Evolutionary conservation across 2,329 filamentous ascomycete species (phyloP), one percentile per base, ranked within the genome.

Genomic region (Epichloe typhina): DNA sequence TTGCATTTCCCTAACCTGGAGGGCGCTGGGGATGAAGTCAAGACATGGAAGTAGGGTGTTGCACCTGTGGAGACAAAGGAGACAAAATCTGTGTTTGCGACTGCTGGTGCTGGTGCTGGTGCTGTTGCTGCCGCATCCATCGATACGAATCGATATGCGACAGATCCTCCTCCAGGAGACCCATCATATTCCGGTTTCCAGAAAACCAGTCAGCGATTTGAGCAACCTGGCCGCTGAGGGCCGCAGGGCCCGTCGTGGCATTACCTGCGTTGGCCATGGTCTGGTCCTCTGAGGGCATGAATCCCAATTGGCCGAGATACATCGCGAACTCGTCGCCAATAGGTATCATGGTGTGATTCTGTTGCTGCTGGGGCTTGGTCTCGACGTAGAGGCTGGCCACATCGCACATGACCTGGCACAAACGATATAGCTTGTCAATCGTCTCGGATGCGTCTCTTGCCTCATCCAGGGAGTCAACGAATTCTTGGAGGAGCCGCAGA

Each of bases 121-220:
- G 33, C 12, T 51, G 49, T 17, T 52, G 42, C 12, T 57, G 57
- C 45, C 62, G 60, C 54, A 63, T 62, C 66, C 66, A 69, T 11
- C 60, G 61, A 46, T 58, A 58, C n/a, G 64, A 61, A 43, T 67
- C 64, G 56, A 75, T 71, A 33, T 71, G 67, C 49, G 71, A 72
- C 51, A 75, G 54, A 43, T 84, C 80, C 52, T 83, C 77, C 59
- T 85, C 82, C 60, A 84, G 62, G 51, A 84, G 59, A 0, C 78
- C 79, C 69, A 84, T 74, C 68, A 85, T 77, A 57, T 83, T 80
- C 50, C 75, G 72, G 53, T 79, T 84, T 1, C 80, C 79, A 3
- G 77, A 79, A 56, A 83, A 84, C 81, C 81, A 84, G 54, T 82
- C 80, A 2, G 77, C 76, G 53, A 84, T 64, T 44, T 80, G 74